Conservation (phyloP, 2,329 filamentous ascomycete genomes). For the Clarireedia hainanense region DNA sequence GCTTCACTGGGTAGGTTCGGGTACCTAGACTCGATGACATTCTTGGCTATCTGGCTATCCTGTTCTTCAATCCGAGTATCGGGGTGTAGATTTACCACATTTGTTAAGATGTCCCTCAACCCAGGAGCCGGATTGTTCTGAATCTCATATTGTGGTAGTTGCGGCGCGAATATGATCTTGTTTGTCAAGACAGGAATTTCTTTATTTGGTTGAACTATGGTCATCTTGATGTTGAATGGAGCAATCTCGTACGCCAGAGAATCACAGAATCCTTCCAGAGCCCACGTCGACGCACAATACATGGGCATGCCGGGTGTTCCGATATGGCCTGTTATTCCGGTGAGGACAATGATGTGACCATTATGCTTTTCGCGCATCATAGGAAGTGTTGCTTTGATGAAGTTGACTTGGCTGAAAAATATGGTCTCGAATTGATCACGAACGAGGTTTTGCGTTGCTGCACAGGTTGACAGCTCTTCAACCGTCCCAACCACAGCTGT, state of each 20-base stretch:
- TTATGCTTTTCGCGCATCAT: slow-evolving; percentile 71
- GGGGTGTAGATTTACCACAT: slow-evolving; percentile 69
- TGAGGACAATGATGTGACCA: slow-evolving; percentile 85
- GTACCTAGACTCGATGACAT: slow-evolving; percentile 55
- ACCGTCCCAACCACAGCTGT: slow-evolving; percentile 80
- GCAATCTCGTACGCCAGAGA: slow-evolving; percentile 92
- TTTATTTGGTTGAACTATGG: slow-evolving; percentile 90
- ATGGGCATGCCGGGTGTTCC: slow-evolving; percentile 86
- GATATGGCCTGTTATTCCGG: slow-evolving; percentile 84
- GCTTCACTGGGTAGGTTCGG: slow-evolving; percentile 62
- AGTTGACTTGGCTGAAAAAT: slow-evolving; percentile 93
- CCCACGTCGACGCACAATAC: slow-evolving; percentile 91
- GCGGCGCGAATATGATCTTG: slow-evolving; percentile 75
- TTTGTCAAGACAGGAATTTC: slow-evolving; percentile 86
- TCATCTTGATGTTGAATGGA: slow-evolving; percentile 94
- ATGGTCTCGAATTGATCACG: slow-evolving; percentile 90
- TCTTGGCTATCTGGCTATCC: slow-evolving; percentile 14
- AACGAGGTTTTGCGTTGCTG: slow-evolving; percentile 67
- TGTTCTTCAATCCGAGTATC: slow-evolving; percentile 41
- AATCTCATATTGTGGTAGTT: slow-evolving; percentile 61
- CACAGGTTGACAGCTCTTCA: slow-evolving; percentile 74
- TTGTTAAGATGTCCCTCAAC: slow-evolving; percentile 73
- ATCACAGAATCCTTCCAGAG: slow-evolving; percentile 91
- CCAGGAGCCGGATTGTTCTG: slow-evolving; percentile 69
- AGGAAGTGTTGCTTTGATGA: slow-evolving; percentile 82